A percentile compares a stretch with the other conserved stretches of the same genome.
phyloP scores from a whole-genome alignment of 371 early-diverging fungal species.

The Actinomortierella ambigua region DNA sequence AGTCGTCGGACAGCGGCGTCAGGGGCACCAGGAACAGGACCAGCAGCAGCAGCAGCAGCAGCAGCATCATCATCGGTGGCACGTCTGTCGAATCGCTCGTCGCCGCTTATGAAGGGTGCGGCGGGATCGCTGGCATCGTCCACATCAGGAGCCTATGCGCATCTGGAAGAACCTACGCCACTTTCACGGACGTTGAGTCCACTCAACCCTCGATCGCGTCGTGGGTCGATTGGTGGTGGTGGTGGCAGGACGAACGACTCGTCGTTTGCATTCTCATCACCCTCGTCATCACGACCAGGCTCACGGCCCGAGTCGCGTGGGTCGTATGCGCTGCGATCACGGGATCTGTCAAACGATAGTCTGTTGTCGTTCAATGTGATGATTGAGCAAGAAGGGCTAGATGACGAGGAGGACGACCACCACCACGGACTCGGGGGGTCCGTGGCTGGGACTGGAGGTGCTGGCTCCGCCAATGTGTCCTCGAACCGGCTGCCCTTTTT shows the following conservation, averaged over 20 bases:
- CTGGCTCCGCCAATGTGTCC: background rate
- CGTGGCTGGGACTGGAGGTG: too few species aligned
- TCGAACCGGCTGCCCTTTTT: slow-evolving; percentile 29
- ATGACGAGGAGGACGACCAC: slow-evolving; percentile 16
- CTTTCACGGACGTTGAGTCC: too few species aligned
- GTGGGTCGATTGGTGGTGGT: too few species aligned
- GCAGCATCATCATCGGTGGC: background rate
- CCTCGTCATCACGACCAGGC: slow-evolving; percentile 3
- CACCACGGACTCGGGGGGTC: too few species aligned
- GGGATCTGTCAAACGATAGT: slow-evolving; percentile 38
- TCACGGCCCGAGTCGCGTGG: slow-evolving; percentile 30
- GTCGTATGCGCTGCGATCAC: slow-evolving; percentile 20
- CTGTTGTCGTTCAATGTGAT: slow-evolving; percentile 35
- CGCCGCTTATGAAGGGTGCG: too few species aligned
- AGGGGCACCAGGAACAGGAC: background rate
- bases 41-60: background rate
- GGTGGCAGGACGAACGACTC: too few species aligned
- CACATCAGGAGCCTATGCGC: too few species aligned
- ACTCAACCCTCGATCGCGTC: too few species aligned
- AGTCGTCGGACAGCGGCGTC: background rate
- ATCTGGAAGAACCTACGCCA: too few species aligned
- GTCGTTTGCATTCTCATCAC: too few species aligned
- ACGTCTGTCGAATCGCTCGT: too few species aligned
- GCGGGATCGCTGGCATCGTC: too few species aligned
- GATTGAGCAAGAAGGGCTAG: slow-evolving; percentile 31